Conservation (phyloP, 1,139 yeast genomes). For the Candida sanyaensis region DNA sequence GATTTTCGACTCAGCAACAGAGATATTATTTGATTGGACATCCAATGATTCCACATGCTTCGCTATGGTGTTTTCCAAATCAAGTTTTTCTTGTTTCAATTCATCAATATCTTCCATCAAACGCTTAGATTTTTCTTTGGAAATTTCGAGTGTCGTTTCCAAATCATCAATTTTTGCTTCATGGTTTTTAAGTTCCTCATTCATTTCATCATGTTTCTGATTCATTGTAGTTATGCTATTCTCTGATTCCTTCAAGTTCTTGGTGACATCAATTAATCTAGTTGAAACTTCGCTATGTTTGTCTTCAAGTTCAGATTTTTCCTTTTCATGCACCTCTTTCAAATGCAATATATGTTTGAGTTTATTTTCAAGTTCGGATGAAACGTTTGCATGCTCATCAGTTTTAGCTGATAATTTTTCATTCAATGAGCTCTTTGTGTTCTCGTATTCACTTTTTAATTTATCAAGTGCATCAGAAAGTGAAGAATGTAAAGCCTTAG, state of each 20-base stretch:
- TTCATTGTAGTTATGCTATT: background rate
- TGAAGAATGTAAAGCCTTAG: background rate
- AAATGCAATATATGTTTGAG: slow-evolving; percentile 6
- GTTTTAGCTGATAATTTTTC: slow-evolving; percentile 7
- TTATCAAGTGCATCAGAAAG: background rate
- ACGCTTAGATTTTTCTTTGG: slow-evolving; percentile 11
- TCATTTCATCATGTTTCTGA: slow-evolving; percentile 6
- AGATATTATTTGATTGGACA: background rate
- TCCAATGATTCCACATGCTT: background rate
- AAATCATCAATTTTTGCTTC: slow-evolving; percentile 8
- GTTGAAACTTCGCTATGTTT: slow-evolving; percentile 2
- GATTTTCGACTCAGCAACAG: slow-evolving; percentile 5
- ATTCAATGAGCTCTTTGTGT: background rate
- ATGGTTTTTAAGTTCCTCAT: slow-evolving; percentile 5
- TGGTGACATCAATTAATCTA: background rate
- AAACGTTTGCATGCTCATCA: slow-evolving; percentile 7
- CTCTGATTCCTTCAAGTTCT: slow-evolving; percentile 2
- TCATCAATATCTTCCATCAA: slow-evolving; percentile 9
- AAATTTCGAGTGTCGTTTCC: slow-evolving; percentile 9
- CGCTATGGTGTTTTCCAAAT: slow-evolving; percentile 5
- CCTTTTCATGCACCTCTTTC: slow-evolving; percentile 8
- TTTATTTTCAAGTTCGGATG: slow-evolving; percentile 9
- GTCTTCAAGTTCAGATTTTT: slow-evolving; percentile 6
- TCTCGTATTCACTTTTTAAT: slow-evolving; percentile 4
- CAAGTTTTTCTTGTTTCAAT: slow-evolving; percentile 6